Base-by-base conservation (phyloP, 345 rosid species). In the Populus davidiana region DNA sequence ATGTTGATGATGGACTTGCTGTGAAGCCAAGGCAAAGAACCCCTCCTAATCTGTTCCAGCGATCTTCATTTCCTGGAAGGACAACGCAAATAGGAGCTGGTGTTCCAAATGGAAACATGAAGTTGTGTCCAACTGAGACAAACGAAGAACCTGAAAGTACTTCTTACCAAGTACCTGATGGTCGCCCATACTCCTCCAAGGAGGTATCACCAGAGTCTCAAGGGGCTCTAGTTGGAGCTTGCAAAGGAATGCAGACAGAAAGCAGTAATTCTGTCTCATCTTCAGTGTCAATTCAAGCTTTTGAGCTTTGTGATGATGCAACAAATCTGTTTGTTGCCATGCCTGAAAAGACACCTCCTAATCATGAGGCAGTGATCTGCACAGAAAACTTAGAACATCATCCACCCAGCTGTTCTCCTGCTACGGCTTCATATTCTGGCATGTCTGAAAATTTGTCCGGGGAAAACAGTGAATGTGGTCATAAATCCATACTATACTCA, bases 261-360 rank as follows among this genome's bases (percentile, higher is more conserved):
- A 88, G 92, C 86, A 88, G 90, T 83, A 92, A 89, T 76, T 93
- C 95, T 6, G 86, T 89, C 75, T 91, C 94, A 2, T 90, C 97
- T 83, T 86, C 94, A 2, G 70, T 93, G 79, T 93, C 97, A 77
- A 81, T 89, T 83, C 97, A 91, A 79, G 91, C 92, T 43, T 87
- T 86, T 82, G 97, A 96, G 82, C 86, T 87, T 74, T 88, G 90
- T 81, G 97, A 92, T 81, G 96, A 91, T 83, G 94, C 92, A 63
- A 84, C 90, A 74, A 88, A 93, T 56, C 91, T 92, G 63, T 86
- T 85, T 83, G 75, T 83, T 72, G 91, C 80, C 85, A 75, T 80
- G 94, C 68, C 81, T 17, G 91, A 89, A 67, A 85, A 86, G 73
- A 79, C 80, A 16, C 73, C 73, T 65, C 75, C 85, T 41, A 87